Base-by-base conservation (phyloP, 208 protist species). In the Phytomonas francai region DNA sequence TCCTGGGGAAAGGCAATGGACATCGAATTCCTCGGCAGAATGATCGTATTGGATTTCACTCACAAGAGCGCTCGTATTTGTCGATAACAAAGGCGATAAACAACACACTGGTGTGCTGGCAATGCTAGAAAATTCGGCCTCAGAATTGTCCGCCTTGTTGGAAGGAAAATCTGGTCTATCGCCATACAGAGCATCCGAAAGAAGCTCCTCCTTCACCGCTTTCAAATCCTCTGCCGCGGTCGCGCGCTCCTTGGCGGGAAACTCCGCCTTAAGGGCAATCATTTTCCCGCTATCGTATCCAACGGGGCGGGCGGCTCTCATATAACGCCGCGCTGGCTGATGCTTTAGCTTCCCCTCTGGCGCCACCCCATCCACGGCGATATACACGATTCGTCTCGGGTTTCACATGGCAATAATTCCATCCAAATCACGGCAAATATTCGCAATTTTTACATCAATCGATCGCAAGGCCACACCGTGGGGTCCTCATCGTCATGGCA, bases 321-420 rank as follows among this genome's bases (percentile, higher is more conserved):
- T 95, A 78, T 95, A 93, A 29, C 90, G 85, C 30, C 90, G 81
- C 28, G 87, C 82, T n/a, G 98, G 88, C 84, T 99, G 99, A 84
- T 99, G 98, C 70, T 99, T 99, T 96, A 99, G 98, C 74, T 99
- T 99, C 7, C 98, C 98, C 14, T 98, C 83, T n/a, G 98, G 98
- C 6, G 98, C 98, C 14, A 99, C 97, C 60, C 98, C 98, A 84
- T 99, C 98, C 56, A 90, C 76, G 0, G 89, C 92, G 76, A 99
- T 94, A 85, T 97, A 99, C 0, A 99, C 22, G 0, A 99, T 66
- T 9, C 94, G 95, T 29, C 81, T 68, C 22, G 99, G 99, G 33
- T 85, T 70, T 39, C 98, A 90, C 28, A 98, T 94, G 5, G 79
- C 69, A 34, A 99, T 97, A 6, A 99, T 65, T 6, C 81, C 70